Evolutionary conservation across 192 early-diverging fungal species (phyloP).

Genomic region (Coemansia erecta): DNA sequence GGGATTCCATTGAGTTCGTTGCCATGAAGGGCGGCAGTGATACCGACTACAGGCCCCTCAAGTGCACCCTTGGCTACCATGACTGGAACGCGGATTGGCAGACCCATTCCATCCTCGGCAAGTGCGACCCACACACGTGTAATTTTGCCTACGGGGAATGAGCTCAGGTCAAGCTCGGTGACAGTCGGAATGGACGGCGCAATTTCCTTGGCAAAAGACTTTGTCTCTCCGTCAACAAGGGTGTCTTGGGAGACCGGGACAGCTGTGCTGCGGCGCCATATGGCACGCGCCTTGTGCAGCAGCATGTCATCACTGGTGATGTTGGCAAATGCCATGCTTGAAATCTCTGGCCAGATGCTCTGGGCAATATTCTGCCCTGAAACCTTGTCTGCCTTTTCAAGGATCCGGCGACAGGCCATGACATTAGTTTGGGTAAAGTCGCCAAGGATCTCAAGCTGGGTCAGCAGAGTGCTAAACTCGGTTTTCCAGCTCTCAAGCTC

Average conservation of each 20-base stretch:
- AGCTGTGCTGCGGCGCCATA: constrained; percentile 35
- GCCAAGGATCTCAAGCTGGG: constrained; percentile 26
- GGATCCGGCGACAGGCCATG: constrained; percentile 63
- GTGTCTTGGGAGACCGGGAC: constrained; percentile 8
- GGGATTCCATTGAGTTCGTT: constrained; percentile 93
- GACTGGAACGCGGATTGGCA: constrained; percentile 66
- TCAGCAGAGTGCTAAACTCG: constrained; percentile 15
- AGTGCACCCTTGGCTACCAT: constrained; percentile 73
- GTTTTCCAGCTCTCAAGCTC: constrained; percentile 21
- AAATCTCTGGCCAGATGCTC: constrained; percentile 57
- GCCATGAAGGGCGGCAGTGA: constrained; percentile 87
- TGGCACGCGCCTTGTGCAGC: constrained; percentile 54
- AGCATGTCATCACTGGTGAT: constrained; percentile 56
- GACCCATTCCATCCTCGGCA: constrained; percentile 61
- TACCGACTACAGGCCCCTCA: constrained; percentile 58
- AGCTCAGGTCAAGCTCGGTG: constrained; percentile 54
- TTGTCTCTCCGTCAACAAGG: not conserved
- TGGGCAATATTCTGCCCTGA: constrained; percentile 31
- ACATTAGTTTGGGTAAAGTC: constrained; percentile 62
- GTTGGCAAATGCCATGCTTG: constrained; percentile 55
- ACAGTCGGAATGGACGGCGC: constrained; percentile 35
- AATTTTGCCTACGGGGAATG: constrained; percentile 57
- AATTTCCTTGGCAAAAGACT: constrained; percentile 7
- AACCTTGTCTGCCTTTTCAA: constrained; percentile 63
- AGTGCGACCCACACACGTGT: constrained; percentile 64